phyloP scores from a whole-genome alignment of 2,329 filamentous ascomycete genomes.

The Aschersonia sp. region DNA sequence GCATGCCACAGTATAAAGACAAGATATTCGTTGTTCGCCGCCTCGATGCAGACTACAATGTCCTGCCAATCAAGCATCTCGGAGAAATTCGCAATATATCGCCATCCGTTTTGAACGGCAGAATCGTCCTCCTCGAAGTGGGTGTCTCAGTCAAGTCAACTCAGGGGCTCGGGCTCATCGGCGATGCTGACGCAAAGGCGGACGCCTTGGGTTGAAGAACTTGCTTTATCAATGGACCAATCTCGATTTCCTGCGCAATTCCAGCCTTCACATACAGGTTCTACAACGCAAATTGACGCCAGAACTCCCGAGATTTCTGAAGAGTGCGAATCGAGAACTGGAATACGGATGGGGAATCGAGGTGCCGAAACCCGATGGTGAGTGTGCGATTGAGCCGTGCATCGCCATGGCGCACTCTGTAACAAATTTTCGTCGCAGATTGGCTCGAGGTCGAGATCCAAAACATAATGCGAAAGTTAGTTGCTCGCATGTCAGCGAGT shows the following conservation, averaged over 20 bases:
- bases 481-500: background rate
- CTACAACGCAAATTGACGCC: background rate
- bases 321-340: background rate
- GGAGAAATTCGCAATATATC: background rate
- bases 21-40: background rate
- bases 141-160: background rate
- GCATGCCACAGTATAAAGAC: background rate
- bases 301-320: background rate
- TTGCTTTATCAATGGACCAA: background rate
- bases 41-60: background rate
- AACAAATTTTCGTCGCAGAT: background rate
- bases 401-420: background rate
- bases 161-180: background rate
- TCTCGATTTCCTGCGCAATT: background rate
- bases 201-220: background rate
- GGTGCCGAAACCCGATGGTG: background rate
- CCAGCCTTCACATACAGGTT: background rate
- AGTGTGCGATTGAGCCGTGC: background rate
- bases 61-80: background rate
- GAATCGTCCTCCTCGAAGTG: background rate
- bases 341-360: constrained; percentile 1
- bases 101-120: background rate
- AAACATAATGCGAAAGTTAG: background rate
- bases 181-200: background rate
- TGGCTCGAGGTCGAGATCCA: background rate